Base-by-base conservation (phyloP, 208 protist genomes). In the Leishmania gerbilli region DNA sequence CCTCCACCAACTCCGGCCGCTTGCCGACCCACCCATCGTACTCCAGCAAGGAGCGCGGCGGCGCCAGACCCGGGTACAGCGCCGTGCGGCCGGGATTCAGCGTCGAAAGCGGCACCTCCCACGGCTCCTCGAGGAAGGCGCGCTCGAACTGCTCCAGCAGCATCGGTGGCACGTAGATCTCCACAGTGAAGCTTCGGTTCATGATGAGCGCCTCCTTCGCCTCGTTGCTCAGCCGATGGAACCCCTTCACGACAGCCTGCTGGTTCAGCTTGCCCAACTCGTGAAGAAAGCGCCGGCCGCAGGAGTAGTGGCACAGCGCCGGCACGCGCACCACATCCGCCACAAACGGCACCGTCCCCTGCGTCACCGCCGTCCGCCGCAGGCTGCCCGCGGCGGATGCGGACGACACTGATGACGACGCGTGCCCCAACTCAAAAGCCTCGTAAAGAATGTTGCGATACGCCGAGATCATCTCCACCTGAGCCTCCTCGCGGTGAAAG, bases 361-460 rank as follows among this genome's bases (percentile, higher is more conserved):
- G 24, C 53, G 72, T 74, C 40, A 74, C 64, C 27, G 49, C 49
- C n/a, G 47, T 81, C 40, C 60, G 51, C 5, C 77, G 76, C 8
- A 75, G 72, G 51, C 62, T 65, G 27, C 82, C 49, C 6, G 40
- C 56, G 24, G 55, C 74, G 53, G 74, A 45, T 17, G 34, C 9
- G 19, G 24, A 56, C 27, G 71, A 51, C 47, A 56, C 8, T 17
- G 24, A 42, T 24, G 47, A 24, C 31, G 13, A 24, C 15, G 74
- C 34, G 34, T 37, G 74, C 11, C 80, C 83, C 45, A 96, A 27
- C 81, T 97, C 93, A 17, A 79, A 85, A 5, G 91, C 91, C 76
- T 97, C 95, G 69, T 93, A 96, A 19, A 97, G 79, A 53, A 97
- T 89, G 76, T 97, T 97, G 64, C 95, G 92, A 74, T 96, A 97